Base-by-base conservation (phyloP, 2,329 filamentous ascomycete genomes). In the Calonectria fujianensis region DNA sequence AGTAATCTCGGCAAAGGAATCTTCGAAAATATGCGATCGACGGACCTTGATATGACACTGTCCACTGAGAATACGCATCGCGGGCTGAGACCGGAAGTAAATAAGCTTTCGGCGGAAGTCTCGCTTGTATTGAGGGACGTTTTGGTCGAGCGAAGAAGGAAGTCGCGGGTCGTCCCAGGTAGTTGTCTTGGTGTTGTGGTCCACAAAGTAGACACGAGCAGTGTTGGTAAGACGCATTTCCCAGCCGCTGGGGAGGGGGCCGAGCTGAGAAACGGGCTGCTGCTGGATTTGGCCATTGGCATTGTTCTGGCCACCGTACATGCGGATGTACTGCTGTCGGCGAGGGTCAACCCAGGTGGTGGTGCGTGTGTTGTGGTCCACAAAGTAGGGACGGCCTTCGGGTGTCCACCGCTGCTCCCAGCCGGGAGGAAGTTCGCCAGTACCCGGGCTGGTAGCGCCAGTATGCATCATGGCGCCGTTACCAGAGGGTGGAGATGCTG, bases 221-320 rank as follows among this genome's bases (percentile, higher is more conserved):
- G 97, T 99, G 85, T 99, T 98, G 69, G 97, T 99, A 67, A 99
- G 92, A 75, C 97, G 95, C 97, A 99, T 99, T 89, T 99, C 97
- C 97, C 97, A 99, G 3, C 97, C 97, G 82, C 97, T 98, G 4
- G 97, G 97, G 63, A 99, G 87, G 32, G 97, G 97, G 5, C 97
- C 97, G 59, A 99, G 91, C 84, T 99, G 97, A 2, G 97, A 98
- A 2, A 99, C 97, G 0, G 97, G 96, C 86, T 99, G 97, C 84
- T 98, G 96, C 85, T 98, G 96, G 78, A 98, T 98, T 69, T 93
- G 94, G 63, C 95, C 96, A 80, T 93, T 96, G 79, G 93, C 92
- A 76, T 94, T 94, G 85, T 95, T 97, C 81, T 96, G 95, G 2
- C 96, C 96, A 39, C 91, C 91, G 83, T 99, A 99, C 95, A 98